These are phyloP conservation scores for Vaccinium macrocarpon DNA, from an alignment of 148 eudicot species.

Conservation along the genomic window DNA sequence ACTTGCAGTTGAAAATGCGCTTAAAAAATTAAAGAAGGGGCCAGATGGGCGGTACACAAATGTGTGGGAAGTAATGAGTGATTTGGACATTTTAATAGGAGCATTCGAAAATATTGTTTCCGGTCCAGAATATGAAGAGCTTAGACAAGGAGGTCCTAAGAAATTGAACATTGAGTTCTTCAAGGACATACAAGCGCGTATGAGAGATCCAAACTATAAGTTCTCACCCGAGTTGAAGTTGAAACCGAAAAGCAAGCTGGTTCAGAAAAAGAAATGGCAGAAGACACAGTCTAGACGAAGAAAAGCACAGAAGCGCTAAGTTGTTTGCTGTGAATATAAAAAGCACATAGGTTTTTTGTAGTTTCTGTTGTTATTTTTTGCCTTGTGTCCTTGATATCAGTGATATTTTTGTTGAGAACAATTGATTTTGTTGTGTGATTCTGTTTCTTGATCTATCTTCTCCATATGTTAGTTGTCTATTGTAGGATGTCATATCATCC, in stretches of 20 bases:
- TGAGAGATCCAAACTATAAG: constrained; percentile 91
- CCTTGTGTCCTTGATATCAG: too few relatives aligned
- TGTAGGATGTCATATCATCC: too few relatives aligned
- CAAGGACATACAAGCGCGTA: constrained; percentile 87
- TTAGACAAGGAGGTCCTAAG: constrained; percentile 88
- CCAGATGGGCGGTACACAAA: constrained; percentile 93
- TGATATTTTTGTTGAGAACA: too few relatives aligned
- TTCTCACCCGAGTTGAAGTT: constrained; percentile 83
- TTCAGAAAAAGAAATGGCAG: constrained; percentile 79
- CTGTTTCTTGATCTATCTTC: too few relatives aligned
- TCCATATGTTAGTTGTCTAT: too few relatives aligned
- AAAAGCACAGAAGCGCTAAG: constrained; percentile 68
- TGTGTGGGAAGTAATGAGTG: constrained; percentile 97
- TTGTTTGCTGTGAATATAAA: too few relatives aligned
- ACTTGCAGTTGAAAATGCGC: constrained; percentile 87
- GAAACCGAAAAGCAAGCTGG: constrained; percentile 87
- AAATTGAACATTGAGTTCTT: constrained; percentile 80
- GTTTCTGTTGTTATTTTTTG: too few relatives aligned
- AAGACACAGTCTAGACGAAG: constrained; percentile 75
- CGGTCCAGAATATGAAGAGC: constrained; percentile 94
- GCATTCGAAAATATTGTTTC: constrained; percentile 92
- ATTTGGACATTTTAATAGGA: constrained; percentile 80
- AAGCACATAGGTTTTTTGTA: too few relatives aligned
- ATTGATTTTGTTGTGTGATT: too few relatives aligned
- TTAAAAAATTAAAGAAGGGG: constrained; percentile 88